Evolutionary conservation across 2,329 filamentous ascomycete species (phyloP).

Genomic region (Sporothrix curviconia): DNA sequence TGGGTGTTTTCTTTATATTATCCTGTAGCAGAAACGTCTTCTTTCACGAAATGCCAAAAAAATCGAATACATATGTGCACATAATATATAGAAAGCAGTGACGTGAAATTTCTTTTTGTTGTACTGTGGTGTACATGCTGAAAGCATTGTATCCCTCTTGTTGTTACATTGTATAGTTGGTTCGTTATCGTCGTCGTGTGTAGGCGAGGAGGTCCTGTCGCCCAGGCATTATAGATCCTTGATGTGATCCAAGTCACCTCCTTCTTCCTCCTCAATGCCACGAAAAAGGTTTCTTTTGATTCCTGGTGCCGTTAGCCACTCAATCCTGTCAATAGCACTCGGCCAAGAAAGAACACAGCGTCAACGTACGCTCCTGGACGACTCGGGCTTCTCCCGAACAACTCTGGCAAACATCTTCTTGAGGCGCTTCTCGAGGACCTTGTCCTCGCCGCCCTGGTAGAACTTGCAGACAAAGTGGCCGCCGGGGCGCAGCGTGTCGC

Average conservation of each 20-base stretch:
- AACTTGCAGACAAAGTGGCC: conserved; percentile 97
- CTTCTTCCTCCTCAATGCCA: conserved; percentile 64
- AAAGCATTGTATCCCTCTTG: neutral
- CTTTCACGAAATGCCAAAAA: conserved; percentile 11
- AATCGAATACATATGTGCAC: conserved; percentile 8
- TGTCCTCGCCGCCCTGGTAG: conserved; percentile 86
- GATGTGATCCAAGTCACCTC: conserved; percentile 26
- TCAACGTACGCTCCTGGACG: conserved; percentile 71
- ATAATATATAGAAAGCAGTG: neutral
- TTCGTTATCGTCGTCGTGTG: neutral
- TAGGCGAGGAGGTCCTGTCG: too few species aligned
- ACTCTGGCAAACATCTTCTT: conserved; percentile 74
- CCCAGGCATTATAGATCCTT: conserved; percentile 10
- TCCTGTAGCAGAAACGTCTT: conserved; percentile 9
- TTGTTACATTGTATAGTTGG: neutral
- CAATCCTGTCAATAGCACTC: too few species aligned
- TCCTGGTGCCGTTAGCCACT: conserved; percentile 44
- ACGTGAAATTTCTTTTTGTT: neutral
- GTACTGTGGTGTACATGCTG: neutral
- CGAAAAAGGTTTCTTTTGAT: conserved; percentile 80
- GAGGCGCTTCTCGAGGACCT: conserved; percentile 65
- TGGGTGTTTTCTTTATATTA: conserved; percentile 2
- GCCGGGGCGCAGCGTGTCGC: conserved; percentile 71
- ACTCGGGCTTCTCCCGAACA: conserved; percentile 81
- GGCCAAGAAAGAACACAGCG: too few species aligned